Evolutionary conservation across 805 yeast species (phyloP).

Genomic region (Yamadazyma takamatsuzukensis): DNA sequence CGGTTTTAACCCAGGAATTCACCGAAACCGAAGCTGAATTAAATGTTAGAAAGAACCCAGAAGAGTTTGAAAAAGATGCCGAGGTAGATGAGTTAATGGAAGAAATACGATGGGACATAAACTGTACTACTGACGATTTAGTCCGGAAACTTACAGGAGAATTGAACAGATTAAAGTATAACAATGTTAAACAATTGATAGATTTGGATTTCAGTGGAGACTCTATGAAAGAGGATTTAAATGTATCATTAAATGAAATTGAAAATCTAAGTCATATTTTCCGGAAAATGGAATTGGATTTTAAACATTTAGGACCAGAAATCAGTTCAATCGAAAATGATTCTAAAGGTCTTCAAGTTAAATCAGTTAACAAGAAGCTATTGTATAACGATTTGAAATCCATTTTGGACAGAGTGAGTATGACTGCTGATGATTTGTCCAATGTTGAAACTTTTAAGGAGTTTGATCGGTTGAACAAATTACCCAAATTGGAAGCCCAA

Average conservation of each 20-base stretch:
- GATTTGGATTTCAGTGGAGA: conserved; percentile 33
- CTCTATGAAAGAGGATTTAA: conserved; percentile 29
- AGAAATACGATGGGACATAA: conserved; percentile 72
- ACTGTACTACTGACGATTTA: conserved; percentile 59
- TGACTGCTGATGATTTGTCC: conserved; percentile 53
- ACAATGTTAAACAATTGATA: conserved; percentile 49
- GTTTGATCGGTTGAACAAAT: conserved; percentile 41
- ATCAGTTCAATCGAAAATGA: conserved; percentile 68
- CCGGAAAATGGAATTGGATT: conserved; percentile 38
- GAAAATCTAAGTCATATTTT: conserved; percentile 34
- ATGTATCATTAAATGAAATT: conserved; percentile 30
- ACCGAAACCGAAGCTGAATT: conserved; percentile 12
- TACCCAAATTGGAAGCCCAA: conserved; percentile 49
- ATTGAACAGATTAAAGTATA: conserved; percentile 58
- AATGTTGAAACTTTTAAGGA: conserved; percentile 46
- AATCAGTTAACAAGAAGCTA: conserved; percentile 74
- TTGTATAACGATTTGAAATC: conserved; percentile 66
- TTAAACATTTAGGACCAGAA: conserved; percentile 52
- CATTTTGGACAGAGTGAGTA: conserved; percentile 66
- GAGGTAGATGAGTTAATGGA: conserved; percentile 67
- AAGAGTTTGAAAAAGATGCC: conserved; percentile 28
- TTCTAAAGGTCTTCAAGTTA: conserved; percentile 79
- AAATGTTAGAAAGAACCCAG: conserved; percentile 13
- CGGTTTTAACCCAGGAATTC: conserved; percentile 4
- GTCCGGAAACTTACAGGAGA: conserved; percentile 57